Conservation (phyloP, 1,284 basidiomycete genomes). For the Peniophora sp. region DNA sequence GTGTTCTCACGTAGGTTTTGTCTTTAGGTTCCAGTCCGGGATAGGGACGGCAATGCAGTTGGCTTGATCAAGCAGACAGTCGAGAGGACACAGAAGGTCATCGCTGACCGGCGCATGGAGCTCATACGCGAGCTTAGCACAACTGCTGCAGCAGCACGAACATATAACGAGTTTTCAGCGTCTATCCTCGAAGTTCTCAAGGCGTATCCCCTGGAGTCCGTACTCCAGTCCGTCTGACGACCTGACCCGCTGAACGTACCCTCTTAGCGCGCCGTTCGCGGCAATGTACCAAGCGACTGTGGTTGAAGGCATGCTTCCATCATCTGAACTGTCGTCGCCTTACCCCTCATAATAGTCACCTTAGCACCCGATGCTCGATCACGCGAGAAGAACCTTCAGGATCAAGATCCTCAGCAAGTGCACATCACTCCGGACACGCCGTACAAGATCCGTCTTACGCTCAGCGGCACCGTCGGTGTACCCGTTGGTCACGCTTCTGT, state of each 20-base stretch:
- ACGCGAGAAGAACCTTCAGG: background rate
- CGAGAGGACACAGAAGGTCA: background rate
- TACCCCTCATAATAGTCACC: background rate
- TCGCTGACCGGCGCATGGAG: background rate
- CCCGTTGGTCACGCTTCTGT: background rate
- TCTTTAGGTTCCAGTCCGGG: background rate
- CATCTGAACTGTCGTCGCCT: background rate
- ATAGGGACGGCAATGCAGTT: background rate
- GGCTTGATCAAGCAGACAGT: background rate
- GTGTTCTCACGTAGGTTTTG: background rate
- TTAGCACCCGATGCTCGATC: background rate
- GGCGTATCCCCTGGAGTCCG: background rate
- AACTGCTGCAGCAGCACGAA: background rate
- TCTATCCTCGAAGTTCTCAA: background rate
- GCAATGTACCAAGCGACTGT: background rate
- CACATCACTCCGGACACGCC: background rate
- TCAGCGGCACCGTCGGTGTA: background rate
- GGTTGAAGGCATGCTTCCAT: background rate
- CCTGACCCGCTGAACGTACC: background rate
- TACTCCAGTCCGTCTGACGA: background rate
- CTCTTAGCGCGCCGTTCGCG: background rate
- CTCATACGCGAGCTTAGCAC: background rate
- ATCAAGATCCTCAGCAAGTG: background rate
- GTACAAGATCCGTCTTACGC: background rate
- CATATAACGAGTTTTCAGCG: background rate